A percentile compares a stretch with the other conserved stretches of the same genome.
These are phyloP conservation scores for Discostella pseudostelligera DNA, from an alignment of 108 stramenopile species.

Conservation along the genomic window DNA sequence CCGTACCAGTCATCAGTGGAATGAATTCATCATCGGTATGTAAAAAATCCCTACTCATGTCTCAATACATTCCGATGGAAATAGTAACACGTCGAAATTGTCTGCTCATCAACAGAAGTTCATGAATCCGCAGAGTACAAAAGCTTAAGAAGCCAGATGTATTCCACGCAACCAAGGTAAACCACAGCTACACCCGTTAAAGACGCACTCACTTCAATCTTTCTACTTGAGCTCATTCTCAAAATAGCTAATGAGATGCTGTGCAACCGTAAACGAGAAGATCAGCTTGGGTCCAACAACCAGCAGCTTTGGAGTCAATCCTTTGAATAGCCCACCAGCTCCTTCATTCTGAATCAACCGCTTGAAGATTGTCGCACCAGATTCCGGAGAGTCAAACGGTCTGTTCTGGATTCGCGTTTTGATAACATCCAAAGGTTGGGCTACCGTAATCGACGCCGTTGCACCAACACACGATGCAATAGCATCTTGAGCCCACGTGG, in stretches of 20 bases:
- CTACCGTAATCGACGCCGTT: slow-evolving; percentile 66
- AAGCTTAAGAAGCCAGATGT: no score
- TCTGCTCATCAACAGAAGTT: no score
- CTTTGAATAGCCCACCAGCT: slow-evolving; percentile 69
- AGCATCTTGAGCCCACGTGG: slow-evolving; percentile 60
- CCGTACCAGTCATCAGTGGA: no score
- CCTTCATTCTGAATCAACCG: slow-evolving; percentile 72
- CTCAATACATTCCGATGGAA: no score
- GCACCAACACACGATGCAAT: slow-evolving; percentile 57
- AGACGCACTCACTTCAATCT: no score
- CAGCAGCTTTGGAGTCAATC: slow-evolving; percentile 72
- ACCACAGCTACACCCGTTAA: no score
- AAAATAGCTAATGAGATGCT: slow-evolving; percentile 71
- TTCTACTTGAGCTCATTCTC: slow-evolving; percentile 38
- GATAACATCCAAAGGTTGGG: slow-evolving; percentile 74
- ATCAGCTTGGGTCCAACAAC: slow-evolving; percentile 82
- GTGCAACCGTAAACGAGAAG: slow-evolving; percentile 82
- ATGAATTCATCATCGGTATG: no score
- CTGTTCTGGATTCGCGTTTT: slow-evolving; percentile 78
- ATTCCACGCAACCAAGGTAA: no score
- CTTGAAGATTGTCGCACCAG: slow-evolving; percentile 59
- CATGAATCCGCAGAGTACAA: no score
- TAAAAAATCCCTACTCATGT: no score
- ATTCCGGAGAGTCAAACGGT: slow-evolving; percentile 71
- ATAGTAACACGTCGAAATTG: no score